Conservation (phyloP, 805 yeast species). For the Monosporozyma servazzii region DNA sequence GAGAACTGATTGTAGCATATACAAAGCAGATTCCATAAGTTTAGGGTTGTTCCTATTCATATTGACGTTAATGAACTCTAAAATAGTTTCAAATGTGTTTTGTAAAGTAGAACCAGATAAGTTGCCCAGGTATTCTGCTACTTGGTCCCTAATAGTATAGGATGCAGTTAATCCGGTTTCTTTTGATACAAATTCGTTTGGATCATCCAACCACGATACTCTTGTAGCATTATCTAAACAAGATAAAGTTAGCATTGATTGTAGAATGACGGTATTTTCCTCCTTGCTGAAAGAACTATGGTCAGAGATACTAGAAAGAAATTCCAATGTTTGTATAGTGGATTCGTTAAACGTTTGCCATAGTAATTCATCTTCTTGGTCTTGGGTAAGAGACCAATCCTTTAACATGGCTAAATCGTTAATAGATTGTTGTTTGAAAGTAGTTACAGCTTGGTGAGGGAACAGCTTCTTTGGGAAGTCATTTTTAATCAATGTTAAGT, state of each 20-base stretch:
- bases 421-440: constrained; percentile 10
- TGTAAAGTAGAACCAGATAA: constrained; percentile 26
- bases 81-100: constrained; percentile 4
- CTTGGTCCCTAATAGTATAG: constrained; percentile 48
- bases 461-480: constrained; percentile 20
- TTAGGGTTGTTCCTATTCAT: not conserved
- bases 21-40: constrained; percentile 18
- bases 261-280: constrained; percentile 9
- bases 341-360: constrained; percentile 13
- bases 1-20: constrained; percentile 15
- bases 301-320: constrained; percentile 12
- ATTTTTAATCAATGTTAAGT: constrained; percentile 14
- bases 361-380: constrained; percentile 1
- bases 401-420: constrained; percentile 11
- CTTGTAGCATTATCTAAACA: constrained; percentile 36
- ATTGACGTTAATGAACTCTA: not conserved
- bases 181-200: constrained; percentile 61
- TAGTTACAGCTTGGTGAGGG: constrained; percentile 3
- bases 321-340: constrained; percentile 17
- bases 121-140: constrained; percentile 47
- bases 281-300: constrained; percentile 7
- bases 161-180: constrained; percentile 61
- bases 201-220: constrained; percentile 47
- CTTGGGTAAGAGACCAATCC: not conserved
- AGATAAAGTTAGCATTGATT: constrained; percentile 33